phyloP scores from a whole-genome alignment of 2,329 filamentous ascomycete species.

The Colletotrichum theobromicola region DNA sequence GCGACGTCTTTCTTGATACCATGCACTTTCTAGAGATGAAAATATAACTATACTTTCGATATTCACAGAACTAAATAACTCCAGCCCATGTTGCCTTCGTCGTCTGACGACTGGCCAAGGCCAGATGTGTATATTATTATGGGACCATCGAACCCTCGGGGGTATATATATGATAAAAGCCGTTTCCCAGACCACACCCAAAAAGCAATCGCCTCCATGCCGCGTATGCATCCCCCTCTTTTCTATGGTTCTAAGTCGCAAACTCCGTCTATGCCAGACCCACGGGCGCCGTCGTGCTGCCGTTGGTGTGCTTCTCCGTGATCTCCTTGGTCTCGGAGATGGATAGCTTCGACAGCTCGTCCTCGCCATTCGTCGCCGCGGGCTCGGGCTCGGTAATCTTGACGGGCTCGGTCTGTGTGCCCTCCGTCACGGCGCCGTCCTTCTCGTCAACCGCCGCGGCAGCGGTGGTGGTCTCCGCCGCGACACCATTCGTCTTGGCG shows the following conservation, averaged over 20 bases:
- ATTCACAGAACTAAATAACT: background rate
- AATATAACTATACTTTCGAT: background rate
- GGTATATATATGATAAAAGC: slow-evolving; percentile 1
- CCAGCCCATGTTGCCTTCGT: slow-evolving; percentile 11
- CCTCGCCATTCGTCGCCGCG: slow-evolving; percentile 29
- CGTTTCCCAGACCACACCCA: background rate
- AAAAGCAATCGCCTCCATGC: background rate
- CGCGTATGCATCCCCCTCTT: background rate
- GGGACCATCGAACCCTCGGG: background rate
- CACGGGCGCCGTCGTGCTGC: background rate
- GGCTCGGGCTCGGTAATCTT: slow-evolving; percentile 30
- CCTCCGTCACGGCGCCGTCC: slow-evolving; percentile 25
- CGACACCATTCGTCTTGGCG: slow-evolving; percentile 3
- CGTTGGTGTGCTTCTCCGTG: slow-evolving; percentile 8
- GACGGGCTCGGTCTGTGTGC: slow-evolving; percentile 31
- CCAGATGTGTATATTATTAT: background rate
- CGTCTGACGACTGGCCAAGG: background rate
- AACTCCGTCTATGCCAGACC: background rate
- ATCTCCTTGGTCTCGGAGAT: slow-evolving; percentile 25
- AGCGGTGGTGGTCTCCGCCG: slow-evolving; percentile 11
- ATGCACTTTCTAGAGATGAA: background rate
- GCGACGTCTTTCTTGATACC: background rate
- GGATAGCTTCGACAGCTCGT: slow-evolving; percentile 34
- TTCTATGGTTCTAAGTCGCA: background rate
- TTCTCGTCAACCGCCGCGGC: background rate